Percentiles rank a stretch among this genome's conserved stretches.
Conservation (phyloP, 345 rosid genomes). For the Trapa incisa region DNA sequence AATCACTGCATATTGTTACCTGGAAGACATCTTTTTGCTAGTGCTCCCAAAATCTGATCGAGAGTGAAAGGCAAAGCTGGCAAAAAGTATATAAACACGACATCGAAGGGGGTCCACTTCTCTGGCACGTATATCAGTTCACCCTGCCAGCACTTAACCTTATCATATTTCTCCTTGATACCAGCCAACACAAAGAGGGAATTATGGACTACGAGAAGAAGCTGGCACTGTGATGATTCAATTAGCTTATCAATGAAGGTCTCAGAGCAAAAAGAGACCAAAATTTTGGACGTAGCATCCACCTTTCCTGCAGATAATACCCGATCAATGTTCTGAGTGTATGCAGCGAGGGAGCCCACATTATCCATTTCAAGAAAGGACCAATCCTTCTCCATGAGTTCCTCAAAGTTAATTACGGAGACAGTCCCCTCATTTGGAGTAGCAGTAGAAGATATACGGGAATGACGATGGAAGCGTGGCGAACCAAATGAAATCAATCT, state of each 20-base stretch:
- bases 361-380: conserved; percentile 72
- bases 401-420: conserved; percentile 35
- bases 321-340: conserved; percentile 27
- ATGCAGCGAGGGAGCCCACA: conserved; percentile 11
- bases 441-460: conserved; percentile 14
- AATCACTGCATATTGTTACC: conserved; percentile 29
- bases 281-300: conserved; percentile 45
- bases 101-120: conserved; percentile 82
- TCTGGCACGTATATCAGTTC: conserved; percentile 65
- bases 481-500: conserved; percentile 8
- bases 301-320: conserved; percentile 61
- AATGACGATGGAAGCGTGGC: conserved; percentile 9
- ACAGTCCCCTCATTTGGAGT: conserved; percentile 44
- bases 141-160: conserved; percentile 94
- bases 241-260: conserved; percentile 52
- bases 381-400: conserved; percentile 73
- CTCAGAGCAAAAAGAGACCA: conserved; percentile 63
- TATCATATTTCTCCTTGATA: conserved; percentile 66
- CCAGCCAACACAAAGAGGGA: conserved; percentile 66
- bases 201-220: conserved; percentile 71
- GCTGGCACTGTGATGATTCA: conserved; percentile 36
- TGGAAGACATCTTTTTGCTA: conserved; percentile 45
- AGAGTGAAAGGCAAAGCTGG: conserved; percentile 65
- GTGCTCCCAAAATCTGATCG: conserved; percentile 38
- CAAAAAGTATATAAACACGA: conserved; percentile 64